Evolutionary conservation across 2,329 filamentous ascomycete species (phyloP), one percentile per base, ranked within the genome.

Genomic region (Colletotrichum musae): DNA sequence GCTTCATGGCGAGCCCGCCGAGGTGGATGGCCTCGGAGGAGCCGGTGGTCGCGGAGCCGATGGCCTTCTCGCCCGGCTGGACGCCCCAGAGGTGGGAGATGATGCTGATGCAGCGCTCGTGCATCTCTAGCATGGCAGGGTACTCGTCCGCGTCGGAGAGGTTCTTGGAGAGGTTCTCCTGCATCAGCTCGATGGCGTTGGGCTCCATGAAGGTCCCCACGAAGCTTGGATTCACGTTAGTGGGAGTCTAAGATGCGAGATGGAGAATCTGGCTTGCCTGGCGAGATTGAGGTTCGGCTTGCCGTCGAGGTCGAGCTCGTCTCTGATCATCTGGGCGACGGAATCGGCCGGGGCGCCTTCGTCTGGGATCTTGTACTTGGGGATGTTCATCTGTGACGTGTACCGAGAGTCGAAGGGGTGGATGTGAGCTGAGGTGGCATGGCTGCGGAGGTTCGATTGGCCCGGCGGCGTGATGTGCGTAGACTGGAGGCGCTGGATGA

Each of bases 171-270:
- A 93, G 78, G 68, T 93, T 92, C 73, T 93, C 90, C 21, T 87
- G 80, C 85, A 93, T 90, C 51, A 94, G 83, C 64, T 87, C 81
- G 66, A 88, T 84, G 6, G 89, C 91, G 73, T 92, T 87, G 12
- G 85, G 84, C 75, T 93, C 91, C 88, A 93, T 91, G 75, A 91
- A 93, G 1, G 92, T 93, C 45, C 88, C 88, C 1, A 93, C 91
- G 69, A 93, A 93, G 73, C 87, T 88, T 26, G 6, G 39, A 2
- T 43, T 10, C 32, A 26, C 72, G 72, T 58, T 28, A 68, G 52
- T 58, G 18, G 26, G 4, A n/a, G 6, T 21, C 2, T 3, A 5
- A 13, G 47, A 24, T 7, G 4, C 2, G 21, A 10, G 18, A 15
- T 12, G 4, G 4, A 7, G 36, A 71, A 63, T 24, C 15, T 64